Base-by-base conservation (phyloP, 768 basidiomycete genomes). In the Lactarius psammicola region DNA sequence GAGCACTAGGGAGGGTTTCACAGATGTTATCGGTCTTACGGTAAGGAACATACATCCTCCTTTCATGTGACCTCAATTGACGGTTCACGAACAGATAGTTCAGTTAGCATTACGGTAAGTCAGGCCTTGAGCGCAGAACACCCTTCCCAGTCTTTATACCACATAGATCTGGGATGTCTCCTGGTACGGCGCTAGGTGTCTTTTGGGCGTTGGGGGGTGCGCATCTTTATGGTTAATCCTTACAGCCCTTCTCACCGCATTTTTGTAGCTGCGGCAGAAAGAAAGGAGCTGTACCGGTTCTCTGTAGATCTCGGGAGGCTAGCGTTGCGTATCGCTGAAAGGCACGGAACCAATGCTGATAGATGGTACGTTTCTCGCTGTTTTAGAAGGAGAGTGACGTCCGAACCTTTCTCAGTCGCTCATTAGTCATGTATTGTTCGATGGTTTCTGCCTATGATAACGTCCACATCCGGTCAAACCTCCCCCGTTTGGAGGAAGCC, bases 361-460 rank as follows among this genome's bases (percentile, higher is more conserved):
- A 87, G 87, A 80, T 89, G 88, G 87, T 87, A 42, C 60, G 76
- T 66, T 18, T 62, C 42, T 36, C 26, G 28, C 55, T 38, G 54
- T 34, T 26, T 23, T 67, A 20, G 13, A 51, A n/a, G n/a, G 15
- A 15, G n/a, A 7, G 60, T 53, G n/a, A 56, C 20, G 44, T 55
- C 65, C 53, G 55, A 72, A 20, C 42, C 65, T 40, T 59, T 38
- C 46, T 60, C 7, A 88, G 87, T 68, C 85, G 86, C 42, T 84
- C 86, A 1, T 81, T 85, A 68, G 81, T 87, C 1, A 74, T 88
- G 56, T 88, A 82, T 71, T 82, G 81, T 67, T 79, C 82, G 4
- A 80, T 88, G 79, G 85, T 87, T 7, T 85, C 88, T 3, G 85
- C 85, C 0, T 90, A 85, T 70, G 87, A 88, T 71, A 87, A 82